Base-by-base conservation (phyloP, 1,139 yeast species). In the Blastobotrys capitulatus region DNA sequence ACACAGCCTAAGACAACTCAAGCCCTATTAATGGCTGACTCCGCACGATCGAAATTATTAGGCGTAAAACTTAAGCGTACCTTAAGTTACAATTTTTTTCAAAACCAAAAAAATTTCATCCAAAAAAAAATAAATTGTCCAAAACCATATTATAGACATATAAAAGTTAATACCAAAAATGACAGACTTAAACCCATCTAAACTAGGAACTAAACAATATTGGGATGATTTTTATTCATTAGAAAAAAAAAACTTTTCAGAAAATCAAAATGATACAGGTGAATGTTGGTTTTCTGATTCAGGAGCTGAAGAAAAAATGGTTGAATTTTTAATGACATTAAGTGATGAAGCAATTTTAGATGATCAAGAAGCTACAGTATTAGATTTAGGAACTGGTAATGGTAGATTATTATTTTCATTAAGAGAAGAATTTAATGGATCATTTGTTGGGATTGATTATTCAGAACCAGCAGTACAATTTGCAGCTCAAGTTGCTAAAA, bases 251-350 rank as follows among this genome's bases (percentile, higher is more conserved):
- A 90, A 90, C 67, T 90, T 86, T 61, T 65, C 73, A 39, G 77
- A 78, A 29, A 86, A 90, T 62, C 79, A 83, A 16, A 76, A 82
- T 18, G 97, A 92, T 63, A 82, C 90, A 0, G 98, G 98, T 2
- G 98, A 92, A 66, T 79, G 90, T 64, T 94, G 98, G 98, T 92
- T 92, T 66, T 83, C 85, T 56, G 97, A 94, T 61, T 83, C 88
- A 13, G 89, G 85, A 61, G 97, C 98, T 0, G 97, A 90, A 62
- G 75, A 75, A 52, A 83, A 80, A 63, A 85, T 92, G 82, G 76
- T 86, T 20, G 79, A 80, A 49, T 90, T 83, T 60, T 63, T 88
- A 18, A 65, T 70, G 18, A 75, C 73, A 1, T 69, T 74, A 47
- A 54, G 70, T 2, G 76, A 60, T 12, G 61, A 59, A 20, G 55